phyloP scores from a whole-genome alignment of 2,329 filamentous ascomycete genomes.

The Monosporascus sp. region DNA sequence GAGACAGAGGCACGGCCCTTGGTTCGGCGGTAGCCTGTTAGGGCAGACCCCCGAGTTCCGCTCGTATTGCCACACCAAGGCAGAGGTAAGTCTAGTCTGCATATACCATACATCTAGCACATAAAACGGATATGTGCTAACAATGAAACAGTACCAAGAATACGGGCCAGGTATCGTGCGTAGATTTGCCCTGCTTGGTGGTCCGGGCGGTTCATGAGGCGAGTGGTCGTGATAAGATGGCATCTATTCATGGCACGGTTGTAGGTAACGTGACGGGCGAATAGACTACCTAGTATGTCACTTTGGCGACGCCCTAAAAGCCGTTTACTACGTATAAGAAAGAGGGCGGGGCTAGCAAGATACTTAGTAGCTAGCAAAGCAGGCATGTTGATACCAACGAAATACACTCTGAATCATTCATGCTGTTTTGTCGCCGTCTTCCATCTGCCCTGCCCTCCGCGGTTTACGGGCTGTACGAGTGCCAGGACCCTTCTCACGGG shows the following conservation, averaged over 20 bases:
- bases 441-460: too few species aligned
- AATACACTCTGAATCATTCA: too few species aligned
- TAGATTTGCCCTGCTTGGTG: constrained; percentile 88
- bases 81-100: constrained; percentile 44
- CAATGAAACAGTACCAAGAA: constrained; percentile 69
- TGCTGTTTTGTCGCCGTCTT: too few species aligned
- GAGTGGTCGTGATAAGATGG: neutral
- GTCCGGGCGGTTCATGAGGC: constrained; percentile 69
- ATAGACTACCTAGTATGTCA: neutral
- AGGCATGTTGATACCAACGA: neutral
- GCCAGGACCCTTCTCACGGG: too few species aligned
- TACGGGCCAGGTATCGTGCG: constrained; percentile 93
- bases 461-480: too few species aligned
- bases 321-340: neutral
- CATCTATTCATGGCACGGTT: neutral
- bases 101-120: neutral
- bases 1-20: constrained; percentile 92
- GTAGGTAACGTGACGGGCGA: neutral
- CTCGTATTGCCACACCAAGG: constrained; percentile 96
- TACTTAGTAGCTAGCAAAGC: neutral
- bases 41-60: constrained; percentile 98
- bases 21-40: constrained; percentile 95
- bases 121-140: constrained; percentile 2
- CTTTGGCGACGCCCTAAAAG: neutral
- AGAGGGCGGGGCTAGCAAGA: neutral